phyloP scores from a whole-genome alignment of 2,329 filamentous ascomycete genomes.

The Colletotrichum nymphaeae region DNA sequence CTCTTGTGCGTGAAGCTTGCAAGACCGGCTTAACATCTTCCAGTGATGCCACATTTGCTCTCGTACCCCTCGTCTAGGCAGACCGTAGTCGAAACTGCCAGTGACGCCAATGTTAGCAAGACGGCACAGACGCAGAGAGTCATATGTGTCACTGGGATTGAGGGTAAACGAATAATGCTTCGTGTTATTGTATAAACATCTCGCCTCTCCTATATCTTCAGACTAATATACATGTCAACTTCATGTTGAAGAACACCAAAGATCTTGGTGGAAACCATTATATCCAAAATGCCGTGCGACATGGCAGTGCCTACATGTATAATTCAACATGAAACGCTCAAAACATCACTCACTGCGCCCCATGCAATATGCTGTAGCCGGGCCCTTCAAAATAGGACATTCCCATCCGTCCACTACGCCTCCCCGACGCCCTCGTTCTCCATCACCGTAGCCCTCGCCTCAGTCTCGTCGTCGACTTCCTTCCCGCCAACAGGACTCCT shows the following conservation, averaged over 20 bases:
- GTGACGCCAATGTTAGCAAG: not conserved
- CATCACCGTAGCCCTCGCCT: slow-evolving; percentile 40
- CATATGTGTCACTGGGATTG: not conserved
- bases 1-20: not conserved
- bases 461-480: slow-evolving; percentile 46
- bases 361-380: not conserved
- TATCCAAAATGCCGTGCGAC: not conserved
- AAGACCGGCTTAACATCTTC: not conserved
- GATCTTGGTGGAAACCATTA: not conserved
- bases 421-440: slow-evolving; percentile 48
- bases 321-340: not conserved
- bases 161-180: not conserved
- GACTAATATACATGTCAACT: not conserved
- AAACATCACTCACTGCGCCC: not conserved
- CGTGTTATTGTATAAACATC: not conserved
- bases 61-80: not conserved
- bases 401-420: slow-evolving; percentile 31
- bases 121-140: not conserved
- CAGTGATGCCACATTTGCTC: fast-evolving
- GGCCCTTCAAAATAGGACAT: not conserved
- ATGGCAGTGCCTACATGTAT: not conserved
- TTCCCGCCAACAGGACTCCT: slow-evolving; percentile 54
- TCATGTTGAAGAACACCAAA: not conserved
- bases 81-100: too few relatives aligned
- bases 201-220: not conserved